These are phyloP conservation scores for Akanthomyces dipterigenus DNA, from an alignment of 2,329 filamentous ascomycete genomes.

Conservation along the genomic window DNA sequence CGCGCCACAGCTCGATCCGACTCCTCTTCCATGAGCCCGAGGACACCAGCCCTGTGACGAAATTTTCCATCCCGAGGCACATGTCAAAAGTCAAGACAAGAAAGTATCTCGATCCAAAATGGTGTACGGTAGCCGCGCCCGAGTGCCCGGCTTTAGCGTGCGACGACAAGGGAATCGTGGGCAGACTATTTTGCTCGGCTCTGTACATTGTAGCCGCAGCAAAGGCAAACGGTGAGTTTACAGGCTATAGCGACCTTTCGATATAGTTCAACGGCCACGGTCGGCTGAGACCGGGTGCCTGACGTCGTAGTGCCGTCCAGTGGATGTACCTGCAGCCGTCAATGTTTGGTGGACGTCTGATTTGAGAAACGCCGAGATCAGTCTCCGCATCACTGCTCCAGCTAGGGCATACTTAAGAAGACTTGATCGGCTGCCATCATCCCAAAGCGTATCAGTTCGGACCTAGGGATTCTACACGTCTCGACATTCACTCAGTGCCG, in stretches of 20 bases:
- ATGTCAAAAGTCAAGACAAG: background rate
- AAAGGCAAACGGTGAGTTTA: background rate
- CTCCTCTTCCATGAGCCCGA: background rate
- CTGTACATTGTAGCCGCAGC: background rate
- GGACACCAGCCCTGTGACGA: background rate
- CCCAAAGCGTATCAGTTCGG: too few relatives aligned
- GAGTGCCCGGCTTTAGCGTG: background rate
- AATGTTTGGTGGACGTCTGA: too few relatives aligned
- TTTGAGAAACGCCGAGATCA: too few relatives aligned
- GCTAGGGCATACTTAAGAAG: too few relatives aligned
- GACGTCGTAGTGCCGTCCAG: background rate
- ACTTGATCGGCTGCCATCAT: too few relatives aligned
- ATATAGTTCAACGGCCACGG: background rate
- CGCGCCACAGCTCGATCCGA: background rate
- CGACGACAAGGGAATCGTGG: background rate
- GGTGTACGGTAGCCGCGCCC: background rate
- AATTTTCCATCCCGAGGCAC: background rate
- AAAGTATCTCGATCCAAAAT: background rate
- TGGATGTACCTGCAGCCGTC: too few relatives aligned
- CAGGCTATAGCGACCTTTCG: background rate
- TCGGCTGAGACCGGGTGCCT: background rate
- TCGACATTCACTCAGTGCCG: too few relatives aligned
- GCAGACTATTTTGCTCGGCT: background rate
- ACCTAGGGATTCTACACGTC: too few relatives aligned
- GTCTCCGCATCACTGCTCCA: too few relatives aligned